Evolutionary conservation across 2,329 filamentous ascomycete species (phyloP).

Genomic region (Aspergillus brasiliensis): DNA sequence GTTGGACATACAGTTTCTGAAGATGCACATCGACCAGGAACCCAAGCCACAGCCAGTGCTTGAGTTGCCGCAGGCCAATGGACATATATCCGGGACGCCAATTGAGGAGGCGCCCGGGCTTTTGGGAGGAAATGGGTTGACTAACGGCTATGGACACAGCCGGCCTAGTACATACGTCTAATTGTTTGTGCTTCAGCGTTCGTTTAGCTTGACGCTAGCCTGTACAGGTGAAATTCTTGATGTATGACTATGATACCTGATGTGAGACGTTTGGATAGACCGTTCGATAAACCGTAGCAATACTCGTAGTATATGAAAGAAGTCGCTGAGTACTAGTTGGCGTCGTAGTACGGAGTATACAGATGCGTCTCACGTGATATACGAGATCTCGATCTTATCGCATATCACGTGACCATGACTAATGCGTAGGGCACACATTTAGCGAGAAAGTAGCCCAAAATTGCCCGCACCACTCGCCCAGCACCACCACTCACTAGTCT

Average conservation of each 20-base stretch:
- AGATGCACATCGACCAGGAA: conserved; percentile 46
- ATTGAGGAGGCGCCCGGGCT: conserved; percentile 19
- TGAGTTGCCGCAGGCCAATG: conserved; percentile 32
- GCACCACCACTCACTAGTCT: conserved; percentile 27
- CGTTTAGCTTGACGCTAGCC: conserved; percentile 19
- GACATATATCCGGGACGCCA: conserved; percentile 28
- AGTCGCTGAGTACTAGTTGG: too few species aligned
- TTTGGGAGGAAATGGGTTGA: conserved; percentile 32
- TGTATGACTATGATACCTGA: conserved; percentile 49
- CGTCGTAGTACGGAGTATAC: not conserved
- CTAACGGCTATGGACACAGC: conserved; percentile 40
- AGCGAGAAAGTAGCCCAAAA: conserved; percentile 32
- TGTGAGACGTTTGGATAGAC: conserved; percentile 24
- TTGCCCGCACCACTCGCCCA: conserved; percentile 18
- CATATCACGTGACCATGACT: conserved; percentile 14
- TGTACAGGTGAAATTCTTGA: conserved; percentile 37
- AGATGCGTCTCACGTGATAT: not conserved
- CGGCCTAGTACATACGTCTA: conserved; percentile 46
- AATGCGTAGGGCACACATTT: conserved; percentile 27
- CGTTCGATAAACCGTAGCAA: not conserved
- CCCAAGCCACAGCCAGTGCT: conserved; percentile 24
- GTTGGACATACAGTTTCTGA: conserved; percentile 40
- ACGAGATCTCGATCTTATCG: not conserved
- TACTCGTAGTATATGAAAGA: not conserved
- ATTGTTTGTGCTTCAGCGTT: conserved; percentile 29